phyloP scores from a whole-genome alignment of 1,139 yeast species.

The Lodderomyces orthopsilosis region DNA sequence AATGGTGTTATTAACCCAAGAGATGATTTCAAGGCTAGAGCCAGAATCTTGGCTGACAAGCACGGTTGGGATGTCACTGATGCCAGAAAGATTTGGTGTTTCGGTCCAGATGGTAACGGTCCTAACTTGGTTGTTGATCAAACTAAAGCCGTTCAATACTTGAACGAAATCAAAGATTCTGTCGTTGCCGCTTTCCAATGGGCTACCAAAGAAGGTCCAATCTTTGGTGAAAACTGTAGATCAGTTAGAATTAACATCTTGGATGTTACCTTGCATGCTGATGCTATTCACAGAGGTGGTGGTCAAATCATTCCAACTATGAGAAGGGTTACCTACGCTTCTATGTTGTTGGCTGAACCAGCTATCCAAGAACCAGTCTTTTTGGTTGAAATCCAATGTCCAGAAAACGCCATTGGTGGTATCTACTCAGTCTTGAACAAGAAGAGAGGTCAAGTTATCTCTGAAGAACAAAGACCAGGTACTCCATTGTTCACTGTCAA shows the following conservation, averaged over 20 bases:
- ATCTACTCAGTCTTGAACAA: conserved; percentile 98
- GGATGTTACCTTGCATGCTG: conserved; percentile 99
- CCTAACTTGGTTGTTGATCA: conserved; percentile 99
- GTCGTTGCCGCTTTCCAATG: conserved; percentile 99
- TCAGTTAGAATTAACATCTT: conserved; percentile 95
- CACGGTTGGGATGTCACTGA: conserved; percentile 99
- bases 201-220: conserved; percentile 99
- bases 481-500: conserved; percentile 98
- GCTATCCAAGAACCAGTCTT: conserved; percentile 99
- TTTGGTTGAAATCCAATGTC: conserved; percentile 99
- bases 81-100: conserved; percentile 99
- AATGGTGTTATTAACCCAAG: conserved; percentile 87
- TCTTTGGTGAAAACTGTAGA: conserved; percentile 95
- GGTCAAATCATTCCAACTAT: conserved; percentile 99
- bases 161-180: conserved; percentile 98
- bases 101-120: conserved; percentile 99
- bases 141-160: conserved; percentile 99
- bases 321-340: conserved; percentile 99
- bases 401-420: conserved; percentile 99
- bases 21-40: conserved; percentile 99
- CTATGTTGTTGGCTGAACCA: conserved; percentile 97
- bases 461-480: conserved; percentile 99
- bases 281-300: conserved; percentile 99
- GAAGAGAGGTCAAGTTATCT: conserved; percentile 99
- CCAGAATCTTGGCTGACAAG: conserved; percentile 98